A percentile compares a stretch with the other conserved stretches of the same genome.
phyloP scores from a whole-genome alignment of 768 basidiomycete species.

The Gloeostereum incarnatum region DNA sequence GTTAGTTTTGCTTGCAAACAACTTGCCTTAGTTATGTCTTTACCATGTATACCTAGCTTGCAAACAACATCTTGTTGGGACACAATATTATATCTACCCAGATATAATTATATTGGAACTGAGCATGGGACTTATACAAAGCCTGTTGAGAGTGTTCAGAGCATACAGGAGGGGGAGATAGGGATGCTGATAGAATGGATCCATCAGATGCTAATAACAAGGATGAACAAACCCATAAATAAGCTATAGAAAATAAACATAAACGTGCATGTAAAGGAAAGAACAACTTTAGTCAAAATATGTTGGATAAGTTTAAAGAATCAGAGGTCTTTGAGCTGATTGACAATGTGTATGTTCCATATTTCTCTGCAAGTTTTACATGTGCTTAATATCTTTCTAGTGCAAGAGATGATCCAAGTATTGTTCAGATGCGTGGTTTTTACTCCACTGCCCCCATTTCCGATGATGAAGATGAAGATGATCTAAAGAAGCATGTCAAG shows the following conservation, averaged over 20 bases:
- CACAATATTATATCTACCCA: not conserved
- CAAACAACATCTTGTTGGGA: not conserved
- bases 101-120: not conserved
- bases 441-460: not conserved
- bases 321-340: conserved; percentile 5
- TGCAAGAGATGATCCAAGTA: not conserved
- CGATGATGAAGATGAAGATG: not conserved
- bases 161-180: conserved; percentile 11
- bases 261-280: not conserved
- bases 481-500: not conserved
- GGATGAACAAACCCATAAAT: not conserved
- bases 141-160: not conserved
- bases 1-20: not conserved
- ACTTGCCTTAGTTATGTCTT: not conserved
- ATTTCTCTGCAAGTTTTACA: not conserved
- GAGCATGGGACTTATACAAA: conserved; percentile 3
- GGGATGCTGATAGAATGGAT: conserved; percentile 1
- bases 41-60: not conserved
- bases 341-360: conserved; percentile 8
- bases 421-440: not conserved
- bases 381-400: not conserved
- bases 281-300: not conserved
- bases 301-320: conserved; percentile 5
- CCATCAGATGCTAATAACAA: not conserved
- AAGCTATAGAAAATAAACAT: not conserved